Evolutionary conservation across 1,284 basidiomycete species (phyloP), one percentile per base, ranked within the genome.

Genomic region (Boletus smithii): DNA sequence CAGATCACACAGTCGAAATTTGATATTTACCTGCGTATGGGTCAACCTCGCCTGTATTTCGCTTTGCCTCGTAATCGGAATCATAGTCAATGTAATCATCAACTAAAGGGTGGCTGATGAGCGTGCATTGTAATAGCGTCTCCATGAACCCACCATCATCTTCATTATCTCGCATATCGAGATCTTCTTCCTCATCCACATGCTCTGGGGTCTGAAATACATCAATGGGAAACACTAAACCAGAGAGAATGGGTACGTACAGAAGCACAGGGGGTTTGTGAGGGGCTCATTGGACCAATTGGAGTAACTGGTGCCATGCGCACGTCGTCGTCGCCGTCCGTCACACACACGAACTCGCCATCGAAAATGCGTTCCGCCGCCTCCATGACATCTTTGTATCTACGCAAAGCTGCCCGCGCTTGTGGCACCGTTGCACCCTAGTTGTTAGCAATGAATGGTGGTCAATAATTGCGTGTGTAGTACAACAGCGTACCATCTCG

Each of bases 291-390:
- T 36, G 52, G 53, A 36, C 48, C 53, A 29, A 44, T 17, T 35
- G 56, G 53, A 24, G 56, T 60, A 17, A 42, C 49, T 37, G 51
- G 46, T 22, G 46, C 46, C 67, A 65, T 68, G 39, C 56, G 57
- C 46, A 60, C 59, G 26, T 63, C 65, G 18, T 62, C 63, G 40
- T 73, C 72, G n/a, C 75, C 81, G 47, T 83, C 83, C 46, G 72
- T 71, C 8, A 91, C 70, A 58, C 86, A 71, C 55, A 86, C 83
- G 58, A 91, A 91, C 55, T 85, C 81, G 16, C 91, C 91, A 50
- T 85, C 84, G 58, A 88, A 86, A 51, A 91, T 85, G 44, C 74
- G 80, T 63, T 89, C 91, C 3, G 91, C 91, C n/a, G 92, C 91
- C 59, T 86, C 76, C 87, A 90, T 90, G 26, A 91, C 86, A 73